Base-by-base conservation (phyloP, 345 rosid species). In the Passiflora organensis region DNA sequence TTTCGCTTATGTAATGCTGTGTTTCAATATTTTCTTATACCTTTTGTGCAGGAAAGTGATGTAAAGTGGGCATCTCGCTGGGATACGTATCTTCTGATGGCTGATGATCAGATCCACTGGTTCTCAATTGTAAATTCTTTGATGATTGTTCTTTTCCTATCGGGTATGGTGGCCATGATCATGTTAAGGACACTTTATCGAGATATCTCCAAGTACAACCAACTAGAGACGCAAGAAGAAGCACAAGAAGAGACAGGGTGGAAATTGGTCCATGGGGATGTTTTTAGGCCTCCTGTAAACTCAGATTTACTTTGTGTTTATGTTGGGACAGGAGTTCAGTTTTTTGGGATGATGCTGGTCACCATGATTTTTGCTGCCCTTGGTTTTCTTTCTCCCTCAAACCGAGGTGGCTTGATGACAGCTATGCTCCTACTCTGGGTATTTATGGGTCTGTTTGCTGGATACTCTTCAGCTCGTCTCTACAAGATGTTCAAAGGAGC, bases 131-230 rank as follows among this genome's bases (percentile, higher is more conserved):
- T 91, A 56, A 91, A 91, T 58, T 91, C 97, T 0, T 72, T 87
- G 81, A 91, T 87, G 95, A 87, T 91, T 60, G 91, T 91, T 52
- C 86, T 91, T 56, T 87, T 91, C 83, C 96, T 91, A 44, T 87
- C 96, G 0, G 97, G 97, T 12, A 91, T 91, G 96, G 86, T 91
- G 69, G 97, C 97, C 36, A 91, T 91, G 97, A 91, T 87, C 58
- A 91, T 91, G 97, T 53, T 91, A 56, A 76, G 96, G 45, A 91
- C 95, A 4, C 96, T 91, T 43, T 87, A 83, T 64, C 80, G 91
- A 14, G 97, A 91, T 64, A 87, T 91, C 41, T 87, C 97, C 48
- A 87, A 79, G 77, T 91, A 91, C 78, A 91, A 91, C 75, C 91
- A 91, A 63, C 72, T 91, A 42, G 96, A 91, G 79, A 85, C 86